These are phyloP conservation scores for Populus tomentosa DNA, from an alignment of 441 rosid species.

Conservation along the genomic window DNA sequence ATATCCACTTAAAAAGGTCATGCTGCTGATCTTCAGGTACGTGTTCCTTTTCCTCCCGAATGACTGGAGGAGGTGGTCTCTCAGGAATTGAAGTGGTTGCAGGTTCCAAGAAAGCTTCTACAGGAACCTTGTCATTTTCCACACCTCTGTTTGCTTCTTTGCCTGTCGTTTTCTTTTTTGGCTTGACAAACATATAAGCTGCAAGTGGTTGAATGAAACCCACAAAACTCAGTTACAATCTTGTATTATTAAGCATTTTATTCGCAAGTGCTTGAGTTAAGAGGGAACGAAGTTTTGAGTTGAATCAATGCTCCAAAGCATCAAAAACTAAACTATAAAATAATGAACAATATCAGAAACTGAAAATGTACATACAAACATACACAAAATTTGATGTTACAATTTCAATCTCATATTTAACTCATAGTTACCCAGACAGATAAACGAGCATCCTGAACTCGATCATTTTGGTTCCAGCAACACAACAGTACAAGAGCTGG, in stretches of 20 bases:
- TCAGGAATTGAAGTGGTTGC: conserved; percentile 14
- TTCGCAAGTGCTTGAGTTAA: background rate
- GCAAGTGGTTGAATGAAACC: conserved; percentile 21
- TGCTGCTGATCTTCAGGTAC: conserved; percentile 68
- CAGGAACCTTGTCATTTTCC: conserved; percentile 21
- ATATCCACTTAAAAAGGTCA: conserved; percentile 70
- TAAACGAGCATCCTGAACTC: too few species aligned
- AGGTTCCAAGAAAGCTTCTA: conserved; percentile 19
- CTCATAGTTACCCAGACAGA: background rate
- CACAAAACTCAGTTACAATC: background rate
- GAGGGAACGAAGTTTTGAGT: background rate
- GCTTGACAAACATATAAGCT: conserved; percentile 67
- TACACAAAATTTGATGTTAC: background rate
- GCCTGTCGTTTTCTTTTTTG: conserved; percentile 37
- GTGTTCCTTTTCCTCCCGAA: conserved; percentile 40
- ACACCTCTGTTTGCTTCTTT: conserved; percentile 23
- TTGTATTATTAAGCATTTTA: background rate
- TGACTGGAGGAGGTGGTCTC: conserved; percentile 23
- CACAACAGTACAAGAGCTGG: too few species aligned
- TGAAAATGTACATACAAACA: background rate
- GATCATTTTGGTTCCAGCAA: too few species aligned
- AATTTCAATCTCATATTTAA: background rate
- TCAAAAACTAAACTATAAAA: background rate
- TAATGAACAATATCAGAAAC: background rate
- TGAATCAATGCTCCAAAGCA: background rate